A percentile compares a stretch with the other conserved stretches of the same genome.
These are phyloP conservation scores for Quercus robur DNA, from an alignment of 306 rosid species.

Conservation along the genomic window DNA sequence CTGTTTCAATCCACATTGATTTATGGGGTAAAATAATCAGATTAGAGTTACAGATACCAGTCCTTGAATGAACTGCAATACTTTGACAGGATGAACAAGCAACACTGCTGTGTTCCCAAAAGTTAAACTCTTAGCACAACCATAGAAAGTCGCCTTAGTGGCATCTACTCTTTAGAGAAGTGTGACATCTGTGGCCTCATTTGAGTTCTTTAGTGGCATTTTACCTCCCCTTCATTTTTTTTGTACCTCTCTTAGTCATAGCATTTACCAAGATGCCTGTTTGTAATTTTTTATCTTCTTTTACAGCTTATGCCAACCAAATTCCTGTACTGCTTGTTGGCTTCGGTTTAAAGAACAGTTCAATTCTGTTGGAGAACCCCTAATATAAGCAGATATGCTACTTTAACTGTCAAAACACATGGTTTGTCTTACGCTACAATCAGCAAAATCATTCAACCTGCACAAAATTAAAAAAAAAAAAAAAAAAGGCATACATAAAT, in stretches of 20 bases:
- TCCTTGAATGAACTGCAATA: background rate
- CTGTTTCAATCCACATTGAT: background rate
- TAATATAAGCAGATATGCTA: background rate
- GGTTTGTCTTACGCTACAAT: background rate
- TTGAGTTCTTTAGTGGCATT: background rate
- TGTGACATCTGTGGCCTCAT: background rate
- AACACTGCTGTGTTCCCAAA: background rate
- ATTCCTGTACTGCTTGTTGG: background rate
- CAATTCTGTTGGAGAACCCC: background rate
- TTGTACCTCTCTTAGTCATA: too few relatives aligned
- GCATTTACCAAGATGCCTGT: too few relatives aligned
- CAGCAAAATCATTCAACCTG: conserved; percentile 1
- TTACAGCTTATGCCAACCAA: background rate
- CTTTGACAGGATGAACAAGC: background rate
- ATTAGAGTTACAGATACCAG: background rate
- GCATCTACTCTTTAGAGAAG: background rate
- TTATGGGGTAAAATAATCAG: background rate
- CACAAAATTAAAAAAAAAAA: background rate
- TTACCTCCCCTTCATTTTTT: background rate
- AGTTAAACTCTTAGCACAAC: background rate
- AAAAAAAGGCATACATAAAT: background rate
- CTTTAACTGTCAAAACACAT: background rate
- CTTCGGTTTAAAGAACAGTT: background rate
- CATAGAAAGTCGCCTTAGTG: background rate
- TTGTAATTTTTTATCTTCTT: too few relatives aligned